Percentiles rank a stretch among this genome's conserved stretches.
Conservation (phyloP, 495 filamentous ascomycete genomes). For the Lasiosphaeris hirsuta region DNA sequence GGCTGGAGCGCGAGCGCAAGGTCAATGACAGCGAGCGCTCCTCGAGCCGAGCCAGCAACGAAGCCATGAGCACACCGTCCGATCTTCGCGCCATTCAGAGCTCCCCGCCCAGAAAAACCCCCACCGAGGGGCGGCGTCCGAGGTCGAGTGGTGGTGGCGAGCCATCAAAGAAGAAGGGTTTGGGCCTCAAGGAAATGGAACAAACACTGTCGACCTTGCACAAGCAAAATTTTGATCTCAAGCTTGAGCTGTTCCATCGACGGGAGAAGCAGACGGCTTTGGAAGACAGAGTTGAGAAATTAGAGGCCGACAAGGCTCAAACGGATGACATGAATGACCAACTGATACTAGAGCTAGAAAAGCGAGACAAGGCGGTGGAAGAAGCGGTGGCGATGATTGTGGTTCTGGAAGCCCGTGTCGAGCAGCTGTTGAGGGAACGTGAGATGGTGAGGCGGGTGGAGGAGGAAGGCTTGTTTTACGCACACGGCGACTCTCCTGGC, state of each 20-base stretch:
- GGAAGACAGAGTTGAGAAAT: slow-evolving; percentile 59
- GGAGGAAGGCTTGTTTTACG: slow-evolving; percentile 29
- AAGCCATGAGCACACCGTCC: slow-evolving; percentile 28
- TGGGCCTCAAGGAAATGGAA: slow-evolving; percentile 48
- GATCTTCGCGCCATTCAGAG: slow-evolving; percentile 25
- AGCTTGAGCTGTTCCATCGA: slow-evolving; percentile 76
- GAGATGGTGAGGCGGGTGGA: slow-evolving; percentile 41
- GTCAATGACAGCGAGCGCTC: slow-evolving; percentile 41
- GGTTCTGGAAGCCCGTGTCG: slow-evolving; percentile 64
- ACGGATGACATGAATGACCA: slow-evolving; percentile 63
- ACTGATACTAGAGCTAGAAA: slow-evolving; percentile 65
- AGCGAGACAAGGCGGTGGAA: slow-evolving; percentile 71
- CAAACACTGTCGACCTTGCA: slow-evolving; percentile 58
- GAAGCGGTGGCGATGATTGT: slow-evolving; percentile 83
- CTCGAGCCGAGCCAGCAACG: slow-evolving; percentile 33
- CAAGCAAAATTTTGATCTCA: slow-evolving; percentile 89
- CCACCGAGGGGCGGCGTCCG: slow-evolving; percentile 33
- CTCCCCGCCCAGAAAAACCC: slow-evolving; percentile 29
- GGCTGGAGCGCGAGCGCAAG: slow-evolving; percentile 47
- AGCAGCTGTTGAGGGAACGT: slow-evolving; percentile 48
- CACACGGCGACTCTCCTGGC: slow-evolving; percentile 15
- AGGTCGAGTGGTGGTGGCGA: slow-evolving; percentile 31
- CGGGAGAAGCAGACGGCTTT: slow-evolving; percentile 54
- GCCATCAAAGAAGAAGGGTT: slow-evolving; percentile 36
- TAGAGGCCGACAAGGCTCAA: slow-evolving; percentile 52